Evolutionary conservation across 257 asterid genomes (phyloP).

Genomic region (Lantana camara): DNA sequence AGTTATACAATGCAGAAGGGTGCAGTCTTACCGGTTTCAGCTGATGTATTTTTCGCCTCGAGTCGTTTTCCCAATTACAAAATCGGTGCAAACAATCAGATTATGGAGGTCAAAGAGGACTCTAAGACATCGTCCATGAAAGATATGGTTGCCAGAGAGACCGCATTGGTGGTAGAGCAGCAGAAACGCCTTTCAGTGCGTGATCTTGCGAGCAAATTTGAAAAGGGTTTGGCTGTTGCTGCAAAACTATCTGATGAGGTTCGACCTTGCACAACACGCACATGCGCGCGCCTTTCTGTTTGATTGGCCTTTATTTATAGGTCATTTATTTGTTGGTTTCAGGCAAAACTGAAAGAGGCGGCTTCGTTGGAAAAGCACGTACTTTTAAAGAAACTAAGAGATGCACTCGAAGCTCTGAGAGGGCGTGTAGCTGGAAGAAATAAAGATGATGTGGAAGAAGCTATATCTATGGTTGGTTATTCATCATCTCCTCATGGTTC

Average conservation of each 20-base stretch:
- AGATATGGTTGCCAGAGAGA: conserved; percentile 74
- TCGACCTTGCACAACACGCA: too few relatives aligned
- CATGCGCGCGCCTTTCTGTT: too few relatives aligned
- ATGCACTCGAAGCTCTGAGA: conserved; percentile 78
- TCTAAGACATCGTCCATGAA: conserved; percentile 60
- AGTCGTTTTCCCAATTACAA: conserved; percentile 80
- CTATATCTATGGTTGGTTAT: conserved; percentile 81
- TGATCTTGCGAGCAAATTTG: conserved; percentile 87
- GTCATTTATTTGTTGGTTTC: conserved; percentile 23
- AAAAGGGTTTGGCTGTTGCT: conserved; percentile 90
- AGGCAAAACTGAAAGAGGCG: conserved; percentile 88
- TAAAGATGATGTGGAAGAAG: conserved; percentile 91
- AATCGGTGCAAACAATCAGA: conserved; percentile 76
- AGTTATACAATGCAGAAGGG: conserved; percentile 66
- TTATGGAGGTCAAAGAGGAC: conserved; percentile 73
- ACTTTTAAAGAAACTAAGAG: conserved; percentile 85
- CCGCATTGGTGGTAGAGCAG: conserved; percentile 79
- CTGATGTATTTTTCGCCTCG: conserved; percentile 69
- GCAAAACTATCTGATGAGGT: conserved; percentile 93
- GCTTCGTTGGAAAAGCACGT: conserved; percentile 92
- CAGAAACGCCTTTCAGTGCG: conserved; percentile 88
- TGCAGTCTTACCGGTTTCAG: conserved; percentile 76
- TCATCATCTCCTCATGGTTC: not conserved
- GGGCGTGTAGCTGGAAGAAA: conserved; percentile 87
- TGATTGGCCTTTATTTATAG: conserved; percentile 4